Base-by-base conservation (phyloP, 305 asterid genomes). In the Fraxinus angustifolia region DNA sequence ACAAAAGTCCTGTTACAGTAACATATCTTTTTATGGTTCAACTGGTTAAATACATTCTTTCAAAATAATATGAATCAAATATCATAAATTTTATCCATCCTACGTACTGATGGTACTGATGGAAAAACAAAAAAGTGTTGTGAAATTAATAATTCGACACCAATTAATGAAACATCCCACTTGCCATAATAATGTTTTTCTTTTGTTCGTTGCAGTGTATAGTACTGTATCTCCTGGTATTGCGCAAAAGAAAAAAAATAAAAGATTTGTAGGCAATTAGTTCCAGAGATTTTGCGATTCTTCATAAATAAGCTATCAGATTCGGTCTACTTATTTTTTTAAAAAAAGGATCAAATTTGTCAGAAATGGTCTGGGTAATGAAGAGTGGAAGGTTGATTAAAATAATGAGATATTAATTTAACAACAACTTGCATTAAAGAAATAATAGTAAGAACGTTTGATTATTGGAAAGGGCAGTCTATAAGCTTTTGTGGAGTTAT, bases 361-460 rank as follows among this genome's bases (percentile, higher is more conserved):
- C 93, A 82, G 93, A 87, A 82, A 6, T 40, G 85, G 93, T 90
- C 16, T 11, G 1, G 11, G 80, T 76, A 8, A 60, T 80, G 73
- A 36, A 83, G 50, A 77, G 48, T 82, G 74, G 83, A n/a, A 53
- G 5, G 23, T 81, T 40, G 67, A 76, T 42, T 42, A 11, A 40
- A 10, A 40, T 70, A 21, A 82, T 72, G 42, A 58, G 2, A 67
- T 4, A 8, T 8, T 40, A 40, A 40, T 42, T 42, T 42, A 42
- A 42, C 1, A 62, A 16, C 76, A 77, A 28, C 82, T 82, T 82
- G 83, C 70, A 79, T 23, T 62, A 62, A 62, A 56, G 14, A 42
- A 11, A 42, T 42, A 3, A 42, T 42, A 11, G 53, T 11, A 42
- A 42, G 53, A 42, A 42, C 53, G 1, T 42, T 40, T 42, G 53